A percentile compares a stretch with the other conserved stretches of the same genome.
Evolutionary conservation across 2,329 filamentous ascomycete genomes (phyloP).

Genomic region (Penicillium fuscoglaucum): DNA sequence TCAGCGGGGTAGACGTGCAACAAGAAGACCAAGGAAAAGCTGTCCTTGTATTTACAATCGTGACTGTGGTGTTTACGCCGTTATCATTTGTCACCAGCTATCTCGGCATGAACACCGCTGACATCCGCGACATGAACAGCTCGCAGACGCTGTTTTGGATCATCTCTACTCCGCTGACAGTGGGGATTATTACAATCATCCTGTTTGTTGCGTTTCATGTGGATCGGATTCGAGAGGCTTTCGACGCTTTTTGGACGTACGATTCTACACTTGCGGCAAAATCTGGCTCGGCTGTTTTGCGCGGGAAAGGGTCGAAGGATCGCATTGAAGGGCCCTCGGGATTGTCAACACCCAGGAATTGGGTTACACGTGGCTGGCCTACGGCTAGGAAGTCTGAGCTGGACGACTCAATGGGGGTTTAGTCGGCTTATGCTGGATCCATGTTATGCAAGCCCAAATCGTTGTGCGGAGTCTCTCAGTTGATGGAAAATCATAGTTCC

Average conservation of each 20-base stretch:
- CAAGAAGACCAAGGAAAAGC: constrained; percentile 22
- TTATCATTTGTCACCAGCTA: too few species aligned
- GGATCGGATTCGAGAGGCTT: neutral
- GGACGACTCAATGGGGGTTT: neutral
- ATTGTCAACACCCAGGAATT: neutral
- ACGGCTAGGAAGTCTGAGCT: neutral
- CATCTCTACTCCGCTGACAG: too few species aligned
- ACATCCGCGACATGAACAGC: constrained; percentile 30
- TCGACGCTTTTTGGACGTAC: neutral
- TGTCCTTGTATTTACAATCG: constrained; percentile 35
- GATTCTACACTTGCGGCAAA: neutral
- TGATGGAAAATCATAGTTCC: neutral
- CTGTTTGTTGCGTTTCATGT: too few species aligned
- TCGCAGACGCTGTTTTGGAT: too few species aligned
- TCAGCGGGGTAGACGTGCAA: neutral
- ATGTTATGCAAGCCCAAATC: neutral
- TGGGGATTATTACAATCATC: too few species aligned
- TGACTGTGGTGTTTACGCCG: constrained; percentile 35
- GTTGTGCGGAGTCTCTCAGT: neutral
- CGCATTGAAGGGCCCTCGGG: neutral
- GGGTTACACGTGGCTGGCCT: neutral
- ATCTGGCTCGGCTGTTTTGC: neutral
- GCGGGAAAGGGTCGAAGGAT: neutral
- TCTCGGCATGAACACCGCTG: constrained; percentile 25
- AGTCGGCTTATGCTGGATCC: neutral